phyloP scores from a whole-genome alignment of 2,329 filamentous ascomycete species.

The Lecanicillium sp. region DNA sequence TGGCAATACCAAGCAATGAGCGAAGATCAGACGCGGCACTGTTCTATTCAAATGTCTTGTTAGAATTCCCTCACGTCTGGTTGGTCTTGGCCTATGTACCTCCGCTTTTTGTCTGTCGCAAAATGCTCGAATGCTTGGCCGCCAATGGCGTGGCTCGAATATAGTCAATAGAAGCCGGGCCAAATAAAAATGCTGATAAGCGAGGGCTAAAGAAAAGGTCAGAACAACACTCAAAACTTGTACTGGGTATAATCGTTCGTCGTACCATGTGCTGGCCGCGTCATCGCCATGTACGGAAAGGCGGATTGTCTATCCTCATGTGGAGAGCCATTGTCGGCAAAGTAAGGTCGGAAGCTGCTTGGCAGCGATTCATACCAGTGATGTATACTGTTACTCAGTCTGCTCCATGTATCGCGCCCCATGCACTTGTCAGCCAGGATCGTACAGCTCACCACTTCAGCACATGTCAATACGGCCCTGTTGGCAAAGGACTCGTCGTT shows the following conservation, averaged over 20 bases:
- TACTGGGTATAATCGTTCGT: no score
- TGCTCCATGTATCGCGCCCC: conserved; percentile 11
- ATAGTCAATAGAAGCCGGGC: conserved; percentile 29
- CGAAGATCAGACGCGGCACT: conserved; percentile 15
- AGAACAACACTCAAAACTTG: conserved; percentile 5
- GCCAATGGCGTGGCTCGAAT: conserved; percentile 25
- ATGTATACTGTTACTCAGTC: conserved; percentile 14
- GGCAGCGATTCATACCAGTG: conserved; percentile 16
- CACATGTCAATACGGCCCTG: conserved; percentile 18
- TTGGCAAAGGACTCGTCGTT: conserved; percentile 19
- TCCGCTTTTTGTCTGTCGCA: conserved; percentile 12
- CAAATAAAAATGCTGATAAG: conserved; percentile 31
- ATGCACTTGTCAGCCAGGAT: conserved; percentile 23
- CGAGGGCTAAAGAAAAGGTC: conserved; percentile 19
- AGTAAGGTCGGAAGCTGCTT: conserved; percentile 11
- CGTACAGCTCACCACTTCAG: conserved; percentile 23
- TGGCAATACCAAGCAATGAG: conserved; percentile 16
- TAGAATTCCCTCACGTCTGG: no score
- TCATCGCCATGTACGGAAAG: no score
- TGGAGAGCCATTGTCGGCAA: conserved; percentile 2
- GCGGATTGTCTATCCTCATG: no score
- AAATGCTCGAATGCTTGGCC: conserved; percentile 16
- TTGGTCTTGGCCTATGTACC: conserved; percentile 10
- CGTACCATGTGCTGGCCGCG: no score
- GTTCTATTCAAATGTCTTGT: conserved; percentile 14